A percentile compares a stretch with the other conserved stretches of the same genome.
These are phyloP conservation scores for Termitomyces sp. DNA, from an alignment of 768 basidiomycete genomes.

Conservation along the genomic window DNA sequence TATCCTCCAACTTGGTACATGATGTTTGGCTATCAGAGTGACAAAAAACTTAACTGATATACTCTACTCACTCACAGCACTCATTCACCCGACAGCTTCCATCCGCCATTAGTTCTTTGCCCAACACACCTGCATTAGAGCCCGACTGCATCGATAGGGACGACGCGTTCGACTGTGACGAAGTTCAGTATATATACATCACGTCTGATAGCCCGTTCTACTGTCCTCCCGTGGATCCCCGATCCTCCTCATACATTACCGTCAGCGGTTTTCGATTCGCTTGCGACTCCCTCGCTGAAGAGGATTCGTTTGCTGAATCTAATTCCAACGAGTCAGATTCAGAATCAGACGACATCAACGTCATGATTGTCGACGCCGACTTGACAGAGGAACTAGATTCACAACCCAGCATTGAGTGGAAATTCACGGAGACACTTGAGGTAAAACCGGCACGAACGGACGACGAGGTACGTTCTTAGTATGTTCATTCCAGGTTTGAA, in stretches of 20 bases:
- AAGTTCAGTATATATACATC: slow-evolving; percentile 33
- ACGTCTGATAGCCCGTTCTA: slow-evolving; percentile 34
- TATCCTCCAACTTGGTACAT: background rate
- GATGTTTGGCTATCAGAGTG: background rate
- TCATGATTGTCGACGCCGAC: slow-evolving; percentile 7
- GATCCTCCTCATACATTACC: slow-evolving; percentile 25
- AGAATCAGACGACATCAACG: background rate
- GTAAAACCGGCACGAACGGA: background rate
- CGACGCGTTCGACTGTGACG: slow-evolving; percentile 12
- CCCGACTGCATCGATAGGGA: slow-evolving; percentile 13
- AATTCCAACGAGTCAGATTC: slow-evolving; percentile 2
- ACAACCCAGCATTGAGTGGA: slow-evolving; percentile 1
- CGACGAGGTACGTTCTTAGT: background rate
- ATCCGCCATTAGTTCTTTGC: slow-evolving; percentile 6
- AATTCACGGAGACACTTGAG: background rate
- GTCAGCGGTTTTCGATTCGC: slow-evolving; percentile 18
- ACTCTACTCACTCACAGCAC: slow-evolving; percentile 4
- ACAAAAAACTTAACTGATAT: background rate
- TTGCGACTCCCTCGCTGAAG: slow-evolving; percentile 19
- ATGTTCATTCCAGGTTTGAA: background rate
- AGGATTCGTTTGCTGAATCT: slow-evolving; percentile 13
- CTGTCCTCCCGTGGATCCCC: slow-evolving; percentile 20
- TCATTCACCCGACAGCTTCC: slow-evolving; percentile 1
- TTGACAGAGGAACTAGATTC: background rate
- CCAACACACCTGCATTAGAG: slow-evolving; percentile 15